These are phyloP conservation scores for Emmonsiellopsis sp. DNA, from an alignment of 2,329 filamentous ascomycete genomes.

Conservation along the genomic window DNA sequence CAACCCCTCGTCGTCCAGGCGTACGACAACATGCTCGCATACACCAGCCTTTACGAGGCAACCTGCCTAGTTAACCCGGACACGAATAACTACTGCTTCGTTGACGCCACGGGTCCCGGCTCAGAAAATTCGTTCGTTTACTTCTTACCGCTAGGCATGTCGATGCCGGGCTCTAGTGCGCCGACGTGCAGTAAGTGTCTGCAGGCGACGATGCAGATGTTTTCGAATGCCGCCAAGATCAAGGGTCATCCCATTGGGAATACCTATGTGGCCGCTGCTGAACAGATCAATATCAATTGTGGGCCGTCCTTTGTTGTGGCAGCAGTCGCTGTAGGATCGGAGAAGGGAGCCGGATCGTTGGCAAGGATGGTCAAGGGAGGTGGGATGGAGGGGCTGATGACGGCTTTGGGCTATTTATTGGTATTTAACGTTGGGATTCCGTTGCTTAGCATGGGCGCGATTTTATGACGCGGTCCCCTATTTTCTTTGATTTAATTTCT, in stretches of 20 bases:
- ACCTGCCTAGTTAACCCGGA: conserved; percentile 65
- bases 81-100: conserved; percentile 65
- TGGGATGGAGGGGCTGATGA: background rate
- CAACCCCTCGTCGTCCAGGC: conserved; percentile 67
- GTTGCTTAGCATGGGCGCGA: background rate
- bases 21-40: conserved; percentile 66
- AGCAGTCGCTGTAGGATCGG: background rate
- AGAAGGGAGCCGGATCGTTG: background rate
- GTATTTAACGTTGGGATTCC: conserved; percentile 2
- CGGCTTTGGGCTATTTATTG: conserved; percentile 1
- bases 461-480: conserved; percentile 1
- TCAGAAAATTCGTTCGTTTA: conserved; percentile 73
- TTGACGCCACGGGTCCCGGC: conserved; percentile 61
- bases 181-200: conserved; percentile 71
- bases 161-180: conserved; percentile 56
- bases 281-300: conserved; percentile 59
- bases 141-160: conserved; percentile 69
- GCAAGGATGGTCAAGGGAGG: background rate
- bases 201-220: conserved; percentile 72
- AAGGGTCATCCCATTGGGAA: conserved; percentile 55
- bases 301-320: conserved; percentile 43
- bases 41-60: conserved; percentile 68
- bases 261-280: conserved; percentile 64
- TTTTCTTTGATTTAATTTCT: background rate
- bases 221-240: conserved; percentile 59